phyloP scores from a whole-genome alignment of 2,329 filamentous ascomycete genomes.

The Diaporthe amygdali region DNA sequence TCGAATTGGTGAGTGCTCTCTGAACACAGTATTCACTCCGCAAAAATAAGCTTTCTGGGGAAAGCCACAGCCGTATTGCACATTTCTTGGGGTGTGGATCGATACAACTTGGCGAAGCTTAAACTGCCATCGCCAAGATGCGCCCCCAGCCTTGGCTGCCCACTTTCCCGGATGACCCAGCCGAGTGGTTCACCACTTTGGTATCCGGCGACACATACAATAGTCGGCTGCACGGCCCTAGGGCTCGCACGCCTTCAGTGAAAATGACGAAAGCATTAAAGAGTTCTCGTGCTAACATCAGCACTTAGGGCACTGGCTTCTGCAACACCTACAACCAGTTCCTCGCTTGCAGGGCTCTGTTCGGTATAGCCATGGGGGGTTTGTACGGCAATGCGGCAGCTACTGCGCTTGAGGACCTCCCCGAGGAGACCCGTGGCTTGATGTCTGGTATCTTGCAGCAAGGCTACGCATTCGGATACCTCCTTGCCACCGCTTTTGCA shows the following conservation, averaged over 20 bases:
- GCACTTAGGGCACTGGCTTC: conserved; percentile 66
- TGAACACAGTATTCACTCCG: background rate
- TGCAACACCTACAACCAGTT: conserved; percentile 72
- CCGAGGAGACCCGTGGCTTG: conserved; percentile 70
- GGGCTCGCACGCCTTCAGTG: background rate
- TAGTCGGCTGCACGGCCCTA: background rate
- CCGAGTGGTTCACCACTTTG: background rate
- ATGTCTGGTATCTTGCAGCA: conserved; percentile 80
- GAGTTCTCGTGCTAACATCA: background rate
- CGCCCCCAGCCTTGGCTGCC: background rate
- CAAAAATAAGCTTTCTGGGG: background rate
- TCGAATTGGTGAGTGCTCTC: conserved; percentile 67
- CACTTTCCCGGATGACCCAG: conserved; percentile 6
- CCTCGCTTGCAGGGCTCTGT: conserved; percentile 75
- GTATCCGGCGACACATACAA: background rate
- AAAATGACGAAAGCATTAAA: background rate
- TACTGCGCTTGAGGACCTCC: conserved; percentile 78
- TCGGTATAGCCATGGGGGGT: conserved; percentile 84
- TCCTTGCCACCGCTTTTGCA: conserved; percentile 63
- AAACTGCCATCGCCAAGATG: conserved; percentile 15
- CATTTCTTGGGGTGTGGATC: conserved; percentile 3
- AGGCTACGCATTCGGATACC: conserved; percentile 72
- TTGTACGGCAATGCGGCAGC: conserved; percentile 80
- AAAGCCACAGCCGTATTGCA: background rate
- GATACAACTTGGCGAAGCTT: background rate